Percentiles rank a stretch among this genome's conserved stretches.
Conservation (phyloP, 179 eudicot species). For the Silene vulgaris region DNA sequence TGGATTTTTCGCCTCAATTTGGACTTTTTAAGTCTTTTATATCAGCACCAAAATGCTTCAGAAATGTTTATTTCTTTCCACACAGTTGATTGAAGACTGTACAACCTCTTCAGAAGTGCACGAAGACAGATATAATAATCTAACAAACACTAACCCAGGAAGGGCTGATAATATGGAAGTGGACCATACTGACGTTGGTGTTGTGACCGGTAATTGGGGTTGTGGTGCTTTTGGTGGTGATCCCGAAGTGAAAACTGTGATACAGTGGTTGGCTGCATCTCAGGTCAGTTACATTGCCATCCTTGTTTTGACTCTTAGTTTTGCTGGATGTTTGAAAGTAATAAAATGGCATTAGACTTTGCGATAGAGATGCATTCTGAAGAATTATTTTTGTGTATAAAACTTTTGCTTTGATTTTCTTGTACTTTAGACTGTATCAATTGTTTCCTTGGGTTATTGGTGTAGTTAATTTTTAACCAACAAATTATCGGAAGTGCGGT, state of each 20-base stretch:
- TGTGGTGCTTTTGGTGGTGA: slow-evolving; percentile 99
- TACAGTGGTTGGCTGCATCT: slow-evolving; percentile 97
- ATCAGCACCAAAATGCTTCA: slow-evolving; percentile 18
- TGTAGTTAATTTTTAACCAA: not conserved
- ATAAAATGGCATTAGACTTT: not conserved
- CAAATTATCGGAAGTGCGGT: not conserved
- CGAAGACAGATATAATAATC: slow-evolving; percentile 17
- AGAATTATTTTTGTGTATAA: not conserved
- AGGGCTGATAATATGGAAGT: slow-evolving; percentile 19
- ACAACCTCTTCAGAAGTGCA: slow-evolving; percentile 15
- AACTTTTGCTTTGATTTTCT: not conserved
- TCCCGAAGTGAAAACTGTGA: slow-evolving; percentile 71
- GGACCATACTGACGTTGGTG: slow-evolving; percentile 41
- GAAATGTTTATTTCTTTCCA: slow-evolving; percentile 7
- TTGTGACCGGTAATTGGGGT: slow-evolving; percentile 97
- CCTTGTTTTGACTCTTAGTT: not conserved
- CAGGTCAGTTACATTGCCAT: slow-evolving; percentile 46
- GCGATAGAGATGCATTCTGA: not conserved
- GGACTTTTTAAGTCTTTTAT: not conserved
- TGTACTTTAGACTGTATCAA: not conserved
- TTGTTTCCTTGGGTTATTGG: not conserved
- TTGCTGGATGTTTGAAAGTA: slow-evolving; percentile 7
- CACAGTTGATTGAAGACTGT: slow-evolving; percentile 28
- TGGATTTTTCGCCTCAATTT: slow-evolving; percentile 4
- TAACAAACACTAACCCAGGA: slow-evolving; percentile 14